Evolutionary conservation across 2,329 filamentous ascomycete species (phyloP).

Genomic region (Mycocentrospora acerina): DNA sequence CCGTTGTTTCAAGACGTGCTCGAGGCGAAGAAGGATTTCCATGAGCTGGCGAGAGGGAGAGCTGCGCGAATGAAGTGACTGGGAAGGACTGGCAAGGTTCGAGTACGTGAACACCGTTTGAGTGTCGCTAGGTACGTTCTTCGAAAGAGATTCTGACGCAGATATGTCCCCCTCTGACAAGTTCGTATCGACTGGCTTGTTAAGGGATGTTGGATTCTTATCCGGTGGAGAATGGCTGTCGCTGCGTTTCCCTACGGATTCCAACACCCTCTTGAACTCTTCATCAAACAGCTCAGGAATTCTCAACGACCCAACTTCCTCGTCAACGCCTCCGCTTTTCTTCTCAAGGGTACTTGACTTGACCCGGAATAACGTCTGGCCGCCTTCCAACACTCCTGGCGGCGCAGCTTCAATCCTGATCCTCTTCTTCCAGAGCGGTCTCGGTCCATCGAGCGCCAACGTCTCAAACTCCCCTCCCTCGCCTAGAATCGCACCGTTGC

Average conservation of each 20-base stretch:
- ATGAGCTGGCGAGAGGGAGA: slow-evolving; percentile 35
- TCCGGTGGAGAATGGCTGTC: too few species aligned
- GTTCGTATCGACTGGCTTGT: too few species aligned
- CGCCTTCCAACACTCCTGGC: slow-evolving; percentile 68
- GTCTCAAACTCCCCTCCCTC: slow-evolving; percentile 98
- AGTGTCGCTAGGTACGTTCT: slow-evolving; percentile 24
- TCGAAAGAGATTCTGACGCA: slow-evolving; percentile 13
- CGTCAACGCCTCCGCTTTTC: slow-evolving; percentile 38
- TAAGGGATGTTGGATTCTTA: too few species aligned
- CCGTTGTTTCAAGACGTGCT: slow-evolving; percentile 24
- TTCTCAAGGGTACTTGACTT: slow-evolving; percentile 56
- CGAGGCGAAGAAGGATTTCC: slow-evolving; percentile 42
- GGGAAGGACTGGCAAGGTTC: slow-evolving; percentile 23
- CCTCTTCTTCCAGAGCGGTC: slow-evolving; percentile 67
- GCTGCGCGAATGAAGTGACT: slow-evolving; percentile 1
- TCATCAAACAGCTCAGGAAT: slow-evolving; percentile 68
- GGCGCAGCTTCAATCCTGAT: slow-evolving; percentile 63
- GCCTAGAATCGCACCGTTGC: slow-evolving; percentile 73
- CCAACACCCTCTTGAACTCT: slow-evolving; percentile 53
- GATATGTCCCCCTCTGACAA: too few species aligned
- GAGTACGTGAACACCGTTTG: slow-evolving; percentile 52
- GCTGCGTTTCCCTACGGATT: slow-evolving; percentile 5
- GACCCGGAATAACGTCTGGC: slow-evolving; percentile 72
- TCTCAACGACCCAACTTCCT: slow-evolving; percentile 44
- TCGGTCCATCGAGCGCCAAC: slow-evolving; percentile 78